phyloP scores from a whole-genome alignment of 169 alveolate species.

The Eimeria falciformis region DNA sequence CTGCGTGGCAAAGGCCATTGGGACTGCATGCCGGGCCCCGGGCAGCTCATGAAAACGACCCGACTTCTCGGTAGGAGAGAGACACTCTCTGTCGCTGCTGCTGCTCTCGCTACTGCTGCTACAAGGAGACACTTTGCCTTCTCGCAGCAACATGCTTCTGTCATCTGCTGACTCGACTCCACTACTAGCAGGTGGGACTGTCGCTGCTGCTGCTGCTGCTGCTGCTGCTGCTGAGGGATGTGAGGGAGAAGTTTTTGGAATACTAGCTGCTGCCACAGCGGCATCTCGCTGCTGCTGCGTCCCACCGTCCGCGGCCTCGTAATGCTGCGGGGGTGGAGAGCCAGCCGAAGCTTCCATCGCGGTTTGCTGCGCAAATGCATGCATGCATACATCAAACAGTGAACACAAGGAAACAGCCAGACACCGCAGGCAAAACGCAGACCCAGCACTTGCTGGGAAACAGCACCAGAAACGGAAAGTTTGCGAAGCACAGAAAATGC shows the following conservation, averaged over 20 bases:
- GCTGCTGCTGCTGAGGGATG: background rate
- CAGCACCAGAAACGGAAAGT: too few species aligned
- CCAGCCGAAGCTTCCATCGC: background rate
- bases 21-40: background rate
- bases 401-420: too few species aligned
- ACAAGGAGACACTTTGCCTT: too few species aligned
- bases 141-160: too few species aligned
- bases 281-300: conserved; percentile 1
- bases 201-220: conserved; percentile 13
- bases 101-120: background rate
- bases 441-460: too few species aligned
- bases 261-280: background rate
- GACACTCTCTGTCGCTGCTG: conserved; percentile 13
- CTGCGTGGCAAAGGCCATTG: conserved; percentile 6
- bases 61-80: background rate
- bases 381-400: background rate
- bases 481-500: too few species aligned
- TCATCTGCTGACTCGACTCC: too few species aligned
- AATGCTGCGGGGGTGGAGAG: background rate
- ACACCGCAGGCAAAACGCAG: too few species aligned
- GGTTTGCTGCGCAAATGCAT: background rate
- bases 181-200: too few species aligned
- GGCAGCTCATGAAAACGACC: background rate
- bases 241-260: too few species aligned
- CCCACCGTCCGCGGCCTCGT: background rate